Evolutionary conservation across 345 rosid species (phyloP).

Genomic region (Adansonia digitata): DNA sequence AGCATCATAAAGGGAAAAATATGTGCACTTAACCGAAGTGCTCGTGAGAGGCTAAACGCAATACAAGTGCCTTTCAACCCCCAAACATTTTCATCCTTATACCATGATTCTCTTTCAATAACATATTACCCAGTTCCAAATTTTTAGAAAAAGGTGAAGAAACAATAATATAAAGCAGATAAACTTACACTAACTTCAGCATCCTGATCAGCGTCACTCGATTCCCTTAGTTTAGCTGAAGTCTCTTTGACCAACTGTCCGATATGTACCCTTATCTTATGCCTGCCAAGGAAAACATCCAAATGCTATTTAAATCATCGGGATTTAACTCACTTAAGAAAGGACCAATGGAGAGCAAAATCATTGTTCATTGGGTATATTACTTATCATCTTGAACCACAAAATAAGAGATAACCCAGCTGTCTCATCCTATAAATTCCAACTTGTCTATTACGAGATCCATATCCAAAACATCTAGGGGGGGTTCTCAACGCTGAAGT

Average conservation of each 20-base stretch:
- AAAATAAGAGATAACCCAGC: not conserved
- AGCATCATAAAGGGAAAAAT: not conserved
- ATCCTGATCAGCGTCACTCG: slow-evolving; percentile 55
- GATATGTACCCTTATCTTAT: slow-evolving; percentile 53
- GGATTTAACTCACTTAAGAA: too few species aligned
- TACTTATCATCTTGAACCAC: not conserved
- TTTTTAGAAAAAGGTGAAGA: not conserved
- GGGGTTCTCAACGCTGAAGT: not conserved
- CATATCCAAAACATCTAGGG: not conserved
- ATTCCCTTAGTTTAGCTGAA: slow-evolving; percentile 61
- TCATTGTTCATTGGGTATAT: not conserved
- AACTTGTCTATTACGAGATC: not conserved
- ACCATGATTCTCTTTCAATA: not conserved
- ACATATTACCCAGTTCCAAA: not conserved
- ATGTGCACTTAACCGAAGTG: too few species aligned
- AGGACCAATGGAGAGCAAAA: slow-evolving; percentile 6
- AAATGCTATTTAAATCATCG: too few species aligned
- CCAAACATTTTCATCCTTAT: not conserved
- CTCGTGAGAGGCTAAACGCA: not conserved
- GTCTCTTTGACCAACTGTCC: slow-evolving; percentile 63
- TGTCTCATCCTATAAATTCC: not conserved
- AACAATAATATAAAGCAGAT: not conserved
- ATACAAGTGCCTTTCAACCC: not conserved
- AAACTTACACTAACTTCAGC: slow-evolving; percentile 46
- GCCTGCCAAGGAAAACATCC: slow-evolving; percentile 33